These are phyloP conservation scores for Dinochytrium kinnereticum DNA, from an alignment of 371 early-diverging fungal species.

Conservation along the genomic window DNA sequence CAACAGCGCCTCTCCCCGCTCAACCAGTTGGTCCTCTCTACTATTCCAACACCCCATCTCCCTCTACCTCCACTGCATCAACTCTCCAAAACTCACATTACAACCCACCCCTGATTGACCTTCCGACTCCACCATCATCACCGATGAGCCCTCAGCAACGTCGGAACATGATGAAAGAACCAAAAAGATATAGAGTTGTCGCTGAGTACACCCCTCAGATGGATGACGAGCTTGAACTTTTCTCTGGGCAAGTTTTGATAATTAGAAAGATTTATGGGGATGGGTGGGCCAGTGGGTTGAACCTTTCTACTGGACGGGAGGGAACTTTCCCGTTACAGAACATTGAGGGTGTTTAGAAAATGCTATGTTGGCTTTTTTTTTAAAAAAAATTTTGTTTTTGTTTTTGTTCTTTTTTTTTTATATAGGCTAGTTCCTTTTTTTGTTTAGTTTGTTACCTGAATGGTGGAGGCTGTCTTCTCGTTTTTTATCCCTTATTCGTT, in stretches of 20 bases:
- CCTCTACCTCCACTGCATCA: neutral
- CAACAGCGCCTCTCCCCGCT: neutral
- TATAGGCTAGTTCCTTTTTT: too few species aligned
- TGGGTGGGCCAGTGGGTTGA: slow-evolving; percentile 14
- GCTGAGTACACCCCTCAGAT: slow-evolving; percentile 5
- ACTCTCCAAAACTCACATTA: neutral
- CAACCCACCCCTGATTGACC: neutral
- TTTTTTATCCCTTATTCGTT: neutral
- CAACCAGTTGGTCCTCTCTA: neutral
- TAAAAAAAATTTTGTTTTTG: too few species aligned
- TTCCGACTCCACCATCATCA: neutral
- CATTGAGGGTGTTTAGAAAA: slow-evolving; percentile 4
- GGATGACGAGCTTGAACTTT: slow-evolving; percentile 9
- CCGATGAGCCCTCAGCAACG: neutral
- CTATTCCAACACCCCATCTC: neutral
- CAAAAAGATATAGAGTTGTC: slow-evolving; percentile 2
- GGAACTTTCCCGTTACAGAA: slow-evolving; percentile 13
- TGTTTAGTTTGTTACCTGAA: too few species aligned
- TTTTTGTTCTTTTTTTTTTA: too few species aligned
- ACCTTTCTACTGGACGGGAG: slow-evolving; percentile 3
- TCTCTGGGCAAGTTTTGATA: neutral
- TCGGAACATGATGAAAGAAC: neutral
- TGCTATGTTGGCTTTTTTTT: too few species aligned
- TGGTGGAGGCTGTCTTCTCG: too few species aligned
- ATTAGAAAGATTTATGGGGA: slow-evolving; percentile 14